phyloP scores from a whole-genome alignment of 2,329 filamentous ascomycete genomes.

The Cercospora zeae-maydis region DNA sequence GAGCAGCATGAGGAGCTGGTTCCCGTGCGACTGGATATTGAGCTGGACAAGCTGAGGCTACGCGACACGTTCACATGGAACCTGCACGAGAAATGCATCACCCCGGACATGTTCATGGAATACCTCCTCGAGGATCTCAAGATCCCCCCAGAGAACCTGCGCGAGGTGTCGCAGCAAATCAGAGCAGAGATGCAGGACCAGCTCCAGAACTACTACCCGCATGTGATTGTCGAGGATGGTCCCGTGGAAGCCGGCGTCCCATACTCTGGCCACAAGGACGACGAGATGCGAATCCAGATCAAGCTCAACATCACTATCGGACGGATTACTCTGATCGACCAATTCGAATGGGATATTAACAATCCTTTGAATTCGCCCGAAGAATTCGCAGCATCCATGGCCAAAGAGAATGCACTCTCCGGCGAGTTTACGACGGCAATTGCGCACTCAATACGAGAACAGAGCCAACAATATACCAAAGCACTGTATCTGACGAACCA shows the following conservation, averaged over 20 bases:
- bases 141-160: constrained; percentile 65
- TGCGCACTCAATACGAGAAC: constrained; percentile 94
- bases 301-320: constrained; percentile 98
- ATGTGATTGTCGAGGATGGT: constrained; percentile 85
- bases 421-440: constrained; percentile 97
- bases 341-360: constrained; percentile 99
- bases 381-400: constrained; percentile 87
- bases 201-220: constrained; percentile 87
- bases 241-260: constrained; percentile 84
- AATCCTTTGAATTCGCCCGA: constrained; percentile 91
- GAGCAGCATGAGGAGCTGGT: constrained; percentile 90
- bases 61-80: constrained; percentile 99
- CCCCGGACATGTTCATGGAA: constrained; percentile 76
- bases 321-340: constrained; percentile 86
- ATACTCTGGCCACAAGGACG: constrained; percentile 94
- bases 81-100: constrained; percentile 80
- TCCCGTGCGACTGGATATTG: constrained; percentile 85
- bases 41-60: constrained; percentile 91
- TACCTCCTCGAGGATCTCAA: constrained; percentile 83
- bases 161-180: constrained; percentile 53
- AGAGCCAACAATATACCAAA: constrained; percentile 88
- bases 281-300: constrained; percentile 94
- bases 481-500: constrained; percentile 91
- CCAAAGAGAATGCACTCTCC: constrained; percentile 80
- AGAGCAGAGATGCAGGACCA: constrained; percentile 83